Evolutionary conservation across 2,329 filamentous ascomycete species (phyloP).

Genomic region (Massarina eburnea): DNA sequence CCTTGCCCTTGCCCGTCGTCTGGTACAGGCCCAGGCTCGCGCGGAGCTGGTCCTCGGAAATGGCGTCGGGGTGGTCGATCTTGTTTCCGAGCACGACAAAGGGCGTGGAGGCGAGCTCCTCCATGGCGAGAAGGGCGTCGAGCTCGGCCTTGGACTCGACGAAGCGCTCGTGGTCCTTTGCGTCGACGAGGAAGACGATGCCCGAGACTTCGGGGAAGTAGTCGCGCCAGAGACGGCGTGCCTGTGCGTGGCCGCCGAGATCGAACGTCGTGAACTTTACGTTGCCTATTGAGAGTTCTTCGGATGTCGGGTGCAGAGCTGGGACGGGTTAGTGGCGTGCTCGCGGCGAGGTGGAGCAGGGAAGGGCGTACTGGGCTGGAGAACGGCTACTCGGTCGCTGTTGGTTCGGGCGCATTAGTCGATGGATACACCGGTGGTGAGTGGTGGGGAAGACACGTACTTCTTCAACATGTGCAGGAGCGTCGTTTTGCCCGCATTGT

Average conservation of each 20-base stretch:
- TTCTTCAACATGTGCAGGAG: constrained; percentile 90
- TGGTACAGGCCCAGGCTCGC: constrained; percentile 92
- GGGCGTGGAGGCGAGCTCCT: constrained; percentile 92
- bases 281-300: constrained; percentile 53
- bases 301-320: constrained; percentile 63
- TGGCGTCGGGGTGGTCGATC: constrained; percentile 95
- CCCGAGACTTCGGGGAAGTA: constrained; percentile 56
- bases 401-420: constrained; percentile 46
- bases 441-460: neutral
- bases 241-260: constrained; percentile 47
- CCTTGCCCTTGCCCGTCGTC: constrained; percentile 43
- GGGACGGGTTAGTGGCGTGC: constrained; percentile 10
- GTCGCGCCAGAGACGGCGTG: constrained; percentile 44
- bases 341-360: neutral
- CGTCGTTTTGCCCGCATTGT: constrained; percentile 97
- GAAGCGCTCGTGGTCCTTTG: constrained; percentile 95
- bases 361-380: constrained; percentile 72
- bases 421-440: neutral
- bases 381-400: constrained; percentile 85
- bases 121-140: constrained; percentile 90
- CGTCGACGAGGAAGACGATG: constrained; percentile 96
- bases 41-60: constrained; percentile 93
- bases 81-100: constrained; percentile 98
- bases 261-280: constrained; percentile 94
- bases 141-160: constrained; percentile 94